Evolutionary conservation across 495 filamentous ascomycete genomes (phyloP), one percentile per base, ranked within the genome.

Genomic region (Penicillium crystallinum): DNA sequence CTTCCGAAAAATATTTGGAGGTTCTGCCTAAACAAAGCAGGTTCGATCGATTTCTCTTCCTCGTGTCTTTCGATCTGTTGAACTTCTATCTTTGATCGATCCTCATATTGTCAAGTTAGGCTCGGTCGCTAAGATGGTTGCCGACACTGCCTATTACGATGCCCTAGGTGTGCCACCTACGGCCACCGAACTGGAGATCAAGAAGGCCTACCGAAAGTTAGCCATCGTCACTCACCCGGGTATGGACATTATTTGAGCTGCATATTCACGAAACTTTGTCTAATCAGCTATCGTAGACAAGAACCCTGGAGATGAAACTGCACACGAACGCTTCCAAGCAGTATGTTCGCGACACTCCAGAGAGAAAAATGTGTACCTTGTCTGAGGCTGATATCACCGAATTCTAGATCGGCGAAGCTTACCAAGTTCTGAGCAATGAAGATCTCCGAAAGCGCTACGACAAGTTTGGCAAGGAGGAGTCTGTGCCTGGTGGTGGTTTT

Each of bases 141-240:
- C 84, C 47, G 89, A 93, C 62, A 91, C 88, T 21, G 72, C 80
- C 48, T 93, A 93, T 71, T 98, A 98, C 71, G 95, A 98, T 68
- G 83, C 81, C 59, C 79, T 99, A 12, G 88, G 86, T 52, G 95
- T 99, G 61, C 81, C 84, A 67, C 86, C 91, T 36, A 89, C 84
- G 10, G 95, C 93, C 15, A 87, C 90, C 49, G 90, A 95, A 66
- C 84, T 97, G 7, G 95, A 99, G 56, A 97, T 99, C 73, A 99
- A 99, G 77, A 97, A 97, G 72, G 93, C 93, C n/a, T 99, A 99
- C 70, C 81, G 93, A 53, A 97, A 91, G 70, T 85, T 93, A 27
- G 93, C 93, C 39, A 96, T 99, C 59, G 77, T 79, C 50, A 83
- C 85, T 52, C 84, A 87, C 59, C 84, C 84, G n/a, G 81, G 81